Conservation (phyloP, 2,329 filamentous ascomycete genomes). For the Aspergillus pseudoterreus region DNA sequence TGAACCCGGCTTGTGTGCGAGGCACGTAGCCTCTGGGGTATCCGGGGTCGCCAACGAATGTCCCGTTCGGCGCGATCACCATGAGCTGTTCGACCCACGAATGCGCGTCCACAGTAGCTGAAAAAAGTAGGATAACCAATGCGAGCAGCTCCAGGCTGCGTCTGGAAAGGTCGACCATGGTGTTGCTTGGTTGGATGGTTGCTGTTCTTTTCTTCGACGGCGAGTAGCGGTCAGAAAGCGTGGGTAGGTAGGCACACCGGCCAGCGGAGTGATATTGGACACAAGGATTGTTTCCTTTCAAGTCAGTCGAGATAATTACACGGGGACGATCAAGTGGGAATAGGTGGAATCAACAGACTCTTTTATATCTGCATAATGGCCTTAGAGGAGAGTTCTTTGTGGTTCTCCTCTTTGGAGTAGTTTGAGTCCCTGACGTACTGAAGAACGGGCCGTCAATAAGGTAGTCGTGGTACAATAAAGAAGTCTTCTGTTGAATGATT, state of each 20-base stretch:
- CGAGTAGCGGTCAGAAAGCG: not conserved
- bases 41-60: slow-evolving; percentile 66
- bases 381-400: not conserved
- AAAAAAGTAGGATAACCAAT: slow-evolving; percentile 24
- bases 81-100: slow-evolving; percentile 78
- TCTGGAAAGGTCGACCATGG: not conserved
- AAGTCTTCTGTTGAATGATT: not conserved
- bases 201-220: not conserved
- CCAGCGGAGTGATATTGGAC: slow-evolving; percentile 11
- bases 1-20: slow-evolving; percentile 55
- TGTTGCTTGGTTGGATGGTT: not conserved
- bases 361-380: slow-evolving; percentile 4
- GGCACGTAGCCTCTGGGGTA: slow-evolving; percentile 69
- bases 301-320: not conserved
- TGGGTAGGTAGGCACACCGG: slow-evolving; percentile 6
- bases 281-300: not conserved
- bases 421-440: not conserved
- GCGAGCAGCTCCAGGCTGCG: slow-evolving; percentile 2
- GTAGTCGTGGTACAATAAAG: not conserved
- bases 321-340: not conserved
- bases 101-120: slow-evolving; percentile 52
- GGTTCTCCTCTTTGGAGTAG: not conserved
- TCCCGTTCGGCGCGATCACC: slow-evolving; percentile 69
- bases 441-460: not conserved
- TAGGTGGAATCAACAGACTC: not conserved